Evolutionary conservation across 192 early-diverging fungal species (phyloP), one percentile per base, ranked within the genome.

Genomic region (Coemansia sp.): DNA sequence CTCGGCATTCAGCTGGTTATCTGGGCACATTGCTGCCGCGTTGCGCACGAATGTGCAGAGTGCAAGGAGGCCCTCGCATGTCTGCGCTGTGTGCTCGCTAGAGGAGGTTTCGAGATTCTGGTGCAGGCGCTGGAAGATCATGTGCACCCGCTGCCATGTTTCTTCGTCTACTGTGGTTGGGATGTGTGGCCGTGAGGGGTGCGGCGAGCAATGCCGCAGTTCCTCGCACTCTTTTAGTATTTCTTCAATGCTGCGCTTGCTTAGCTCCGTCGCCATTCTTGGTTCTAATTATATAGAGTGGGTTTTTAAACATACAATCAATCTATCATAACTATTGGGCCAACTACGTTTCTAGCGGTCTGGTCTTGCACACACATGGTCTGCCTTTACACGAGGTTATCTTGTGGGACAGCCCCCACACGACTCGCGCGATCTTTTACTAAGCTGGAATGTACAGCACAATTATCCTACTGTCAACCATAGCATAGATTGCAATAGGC

Each of bases 21-120:
- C 5, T 18, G 9, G 43, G 25, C 57, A 59, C 73, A 69, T 66
- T 6, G 73, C 73, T 18, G 60, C 50, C 4, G 73, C 59, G 48
- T 76, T 76, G 59, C 73, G 73, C 52, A 59, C 64, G 59, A 59
- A 69, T 19, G 55, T 39, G 22, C 73, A 76, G 30, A 76, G 50
- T 12, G 57, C 56, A 1, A 18, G 30, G 21, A 69, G 73, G 10
- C 52, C 62, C 23, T 62, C 52, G 13, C 44, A 46, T 42, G 15
- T 33, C 48, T 18, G 24, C 33, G 19, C 14, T 40, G 22, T 22
- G 17, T 5, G 39, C 40, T 4, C 43, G 15, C n/a, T n/a, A 33
- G 8, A 5, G 30, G 30, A 33, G 30, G 30, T 3, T 3, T 5
- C 4, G 30, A 41, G 24, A 9, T 21, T 12, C 21, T 42, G 8